A percentile compares a stretch with the other conserved stretches of the same genome.
These are phyloP conservation scores for Capillidium rhysosporum DNA, from an alignment of 371 early-diverging fungal species.

Conservation along the genomic window DNA sequence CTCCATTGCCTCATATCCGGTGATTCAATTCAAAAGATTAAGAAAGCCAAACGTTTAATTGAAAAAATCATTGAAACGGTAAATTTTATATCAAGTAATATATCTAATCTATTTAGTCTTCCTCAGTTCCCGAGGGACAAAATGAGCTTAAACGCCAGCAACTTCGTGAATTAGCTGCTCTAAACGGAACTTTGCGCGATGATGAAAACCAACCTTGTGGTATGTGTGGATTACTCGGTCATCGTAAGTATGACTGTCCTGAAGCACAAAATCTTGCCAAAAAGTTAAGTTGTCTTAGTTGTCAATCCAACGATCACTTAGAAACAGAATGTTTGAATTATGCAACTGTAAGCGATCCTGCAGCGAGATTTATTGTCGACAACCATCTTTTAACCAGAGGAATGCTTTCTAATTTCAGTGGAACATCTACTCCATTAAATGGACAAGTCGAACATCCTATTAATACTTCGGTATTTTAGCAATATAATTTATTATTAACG, in stretches of 20 bases:
- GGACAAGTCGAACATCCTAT: slow-evolving; percentile 40
- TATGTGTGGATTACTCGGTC: slow-evolving; percentile 84
- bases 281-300: slow-evolving; percentile 68
- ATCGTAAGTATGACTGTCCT: slow-evolving; percentile 82
- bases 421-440: slow-evolving; percentile 78
- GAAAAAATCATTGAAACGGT: slow-evolving; percentile 84
- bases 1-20: slow-evolving; percentile 83
- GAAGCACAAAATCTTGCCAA: slow-evolving; percentile 62
- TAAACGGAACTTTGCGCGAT: slow-evolving; percentile 90
- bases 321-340: too few species aligned
- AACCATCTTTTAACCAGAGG: slow-evolving; percentile 49
- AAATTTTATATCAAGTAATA: slow-evolving; percentile 11
- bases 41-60: slow-evolving; percentile 64
- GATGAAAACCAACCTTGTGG: slow-evolving; percentile 86
- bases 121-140: slow-evolving; percentile 80
- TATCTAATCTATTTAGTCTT: slow-evolving; percentile 30
- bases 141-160: slow-evolving; percentile 87
- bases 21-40: slow-evolving; percentile 74
- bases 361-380: slow-evolving; percentile 12
- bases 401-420: slow-evolving; percentile 55
- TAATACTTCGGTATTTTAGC: background rate
- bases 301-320: slow-evolving; percentile 13
- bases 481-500: too few species aligned
- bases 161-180: slow-evolving; percentile 78
- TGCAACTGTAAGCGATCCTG: slow-evolving; percentile 5